These are phyloP conservation scores for Ceratobasidium sp. DNA, from an alignment of 1,284 basidiomycete genomes.

Conservation along the genomic window DNA sequence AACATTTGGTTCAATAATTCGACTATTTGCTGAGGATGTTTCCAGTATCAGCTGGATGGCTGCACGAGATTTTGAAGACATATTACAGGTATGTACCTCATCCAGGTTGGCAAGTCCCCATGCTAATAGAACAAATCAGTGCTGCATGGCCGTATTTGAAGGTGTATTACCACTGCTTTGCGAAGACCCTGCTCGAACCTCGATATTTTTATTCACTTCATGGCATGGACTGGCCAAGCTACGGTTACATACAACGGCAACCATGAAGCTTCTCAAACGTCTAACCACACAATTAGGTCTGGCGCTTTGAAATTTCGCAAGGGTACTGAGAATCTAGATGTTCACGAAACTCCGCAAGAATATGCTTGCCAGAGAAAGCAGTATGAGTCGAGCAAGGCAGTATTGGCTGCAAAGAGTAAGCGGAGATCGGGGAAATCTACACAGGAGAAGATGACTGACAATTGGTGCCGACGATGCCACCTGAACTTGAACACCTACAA, in stretches of 20 bases:
- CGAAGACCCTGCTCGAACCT: conserved; percentile 44
- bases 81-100: conserved; percentile 42
- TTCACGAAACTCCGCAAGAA: conserved; percentile 49
- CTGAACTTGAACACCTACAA: conserved; percentile 46
- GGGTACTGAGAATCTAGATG: conserved; percentile 38
- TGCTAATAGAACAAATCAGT: conserved; percentile 44
- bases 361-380: background rate
- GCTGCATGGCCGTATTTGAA: conserved; percentile 50
- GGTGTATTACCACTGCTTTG: conserved; percentile 48
- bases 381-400: background rate
- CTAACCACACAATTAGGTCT: conserved; percentile 47
- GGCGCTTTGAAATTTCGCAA: conserved; percentile 48
- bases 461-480: background rate
- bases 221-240: conserved; percentile 52
- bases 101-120: background rate
- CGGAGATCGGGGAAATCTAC: background rate
- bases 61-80: conserved; percentile 45
- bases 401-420: background rate
- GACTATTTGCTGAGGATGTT: conserved; percentile 40
- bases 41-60: conserved; percentile 44
- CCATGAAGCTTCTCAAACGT: conserved; percentile 44
- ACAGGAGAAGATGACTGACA: background rate
- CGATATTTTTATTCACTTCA: conserved; percentile 47
- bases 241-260: conserved; percentile 49
- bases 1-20: conserved; percentile 44